phyloP scores from a whole-genome alignment of 345 rosid genomes.

The Clarkia xantiana region DNA sequence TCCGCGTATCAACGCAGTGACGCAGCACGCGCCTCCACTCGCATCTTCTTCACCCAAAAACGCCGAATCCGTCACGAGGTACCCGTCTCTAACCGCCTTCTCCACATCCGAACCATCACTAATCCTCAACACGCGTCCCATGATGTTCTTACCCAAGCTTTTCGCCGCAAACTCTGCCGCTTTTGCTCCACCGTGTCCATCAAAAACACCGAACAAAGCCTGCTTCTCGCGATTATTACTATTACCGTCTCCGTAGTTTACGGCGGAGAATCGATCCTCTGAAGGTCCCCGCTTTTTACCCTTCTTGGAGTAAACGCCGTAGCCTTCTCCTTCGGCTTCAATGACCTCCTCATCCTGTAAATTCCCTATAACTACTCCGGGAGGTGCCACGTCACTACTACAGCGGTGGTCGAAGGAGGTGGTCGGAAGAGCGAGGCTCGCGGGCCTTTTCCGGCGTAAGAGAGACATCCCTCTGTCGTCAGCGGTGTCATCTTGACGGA shows the following conservation, averaged over 20 bases:
- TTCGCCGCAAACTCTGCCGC: conserved; percentile 72
- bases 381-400: conserved; percentile 6
- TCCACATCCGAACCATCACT: conserved; percentile 24
- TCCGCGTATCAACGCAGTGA: conserved; percentile 47
- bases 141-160: conserved; percentile 39
- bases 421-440: too few species aligned
- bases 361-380: background rate
- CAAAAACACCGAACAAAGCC: conserved; percentile 78
- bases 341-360: conserved; percentile 14
- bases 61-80: conserved; percentile 46
- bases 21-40: conserved; percentile 69
- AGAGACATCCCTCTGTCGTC: too few species aligned
- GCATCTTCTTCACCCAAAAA: conserved; percentile 33
- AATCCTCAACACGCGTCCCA: conserved; percentile 13
- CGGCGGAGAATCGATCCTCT: conserved; percentile 36
- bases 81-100: conserved; percentile 40
- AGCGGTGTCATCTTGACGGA: too few species aligned
- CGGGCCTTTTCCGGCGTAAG: too few species aligned
- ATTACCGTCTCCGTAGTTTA: too few species aligned
- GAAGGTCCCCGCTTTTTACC: conserved; percentile 23
- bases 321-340: conserved; percentile 21
- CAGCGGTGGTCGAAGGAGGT: background rate
- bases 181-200: conserved; percentile 77
- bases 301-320: conserved; percentile 31
- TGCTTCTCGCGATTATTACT: too few species aligned